A percentile compares a stretch with the other conserved stretches of the same genome.
phyloP scores from a whole-genome alignment of 2,329 filamentous ascomycete species.

The Cercospora citrullina region DNA sequence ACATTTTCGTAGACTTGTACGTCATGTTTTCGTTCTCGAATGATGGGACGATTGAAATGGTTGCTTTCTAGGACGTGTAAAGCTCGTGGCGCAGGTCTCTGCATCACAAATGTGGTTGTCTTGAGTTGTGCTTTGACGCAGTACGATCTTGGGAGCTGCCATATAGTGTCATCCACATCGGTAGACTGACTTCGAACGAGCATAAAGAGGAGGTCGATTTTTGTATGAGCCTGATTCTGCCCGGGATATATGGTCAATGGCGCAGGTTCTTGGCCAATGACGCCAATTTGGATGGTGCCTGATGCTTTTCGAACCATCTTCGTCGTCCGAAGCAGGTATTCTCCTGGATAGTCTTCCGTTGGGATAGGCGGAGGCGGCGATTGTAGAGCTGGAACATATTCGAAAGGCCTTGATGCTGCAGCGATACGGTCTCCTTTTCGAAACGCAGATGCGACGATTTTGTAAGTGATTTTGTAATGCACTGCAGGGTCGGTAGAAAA shows the following conservation, averaged over 20 bases:
- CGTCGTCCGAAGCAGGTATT: slow-evolving; percentile 18
- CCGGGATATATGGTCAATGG: slow-evolving; percentile 2
- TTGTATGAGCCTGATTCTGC: neutral
- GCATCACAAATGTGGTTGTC: slow-evolving; percentile 20
- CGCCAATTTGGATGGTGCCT: slow-evolving; percentile 3
- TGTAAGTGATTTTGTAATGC: slow-evolving; percentile 19
- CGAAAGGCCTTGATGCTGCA: slow-evolving; percentile 13
- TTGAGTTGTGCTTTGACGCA: slow-evolving; percentile 15
- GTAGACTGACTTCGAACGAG: neutral
- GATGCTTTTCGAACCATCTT: slow-evolving; percentile 2
- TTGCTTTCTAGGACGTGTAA: slow-evolving; percentile 8
- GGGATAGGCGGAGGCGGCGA: slow-evolving; percentile 7
- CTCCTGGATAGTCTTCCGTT: slow-evolving; percentile 18
- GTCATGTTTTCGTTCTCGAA: slow-evolving; percentile 13
- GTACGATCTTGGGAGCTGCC: slow-evolving; percentile 8
- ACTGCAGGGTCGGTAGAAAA: slow-evolving; percentile 15
- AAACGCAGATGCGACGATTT: slow-evolving; percentile 16
- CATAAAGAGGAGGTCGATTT: slow-evolving; percentile 7
- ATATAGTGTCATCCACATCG: neutral
- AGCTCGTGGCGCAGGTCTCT: neutral
- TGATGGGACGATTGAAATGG: neutral
- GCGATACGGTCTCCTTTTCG: slow-evolving; percentile 12
- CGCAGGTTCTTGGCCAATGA: slow-evolving; percentile 20
- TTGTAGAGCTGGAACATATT: slow-evolving; percentile 8
- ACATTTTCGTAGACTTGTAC: slow-evolving; percentile 2